Percentiles rank a stretch among this genome's conserved stretches.
These are phyloP conservation scores for Claviceps digitariae DNA, from an alignment of 2,329 filamentous ascomycete species.

Conservation along the genomic window DNA sequence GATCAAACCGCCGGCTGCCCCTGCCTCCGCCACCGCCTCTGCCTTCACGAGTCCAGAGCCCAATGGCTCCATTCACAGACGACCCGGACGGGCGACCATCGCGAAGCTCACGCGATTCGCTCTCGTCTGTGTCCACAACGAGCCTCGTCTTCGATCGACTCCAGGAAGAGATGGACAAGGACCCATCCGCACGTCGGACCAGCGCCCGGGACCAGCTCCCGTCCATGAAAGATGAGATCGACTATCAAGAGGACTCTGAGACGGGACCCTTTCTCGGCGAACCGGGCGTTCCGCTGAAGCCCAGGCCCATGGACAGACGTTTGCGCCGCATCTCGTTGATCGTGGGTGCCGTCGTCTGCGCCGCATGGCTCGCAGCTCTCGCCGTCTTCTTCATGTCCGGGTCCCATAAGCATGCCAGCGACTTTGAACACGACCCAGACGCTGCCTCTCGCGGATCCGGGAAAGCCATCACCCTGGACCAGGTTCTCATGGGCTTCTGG, in stretches of 20 bases:
- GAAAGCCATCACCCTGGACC: conserved; percentile 60
- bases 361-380: conserved; percentile 56
- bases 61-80: conserved; percentile 8
- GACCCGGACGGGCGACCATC: conserved; percentile 8
- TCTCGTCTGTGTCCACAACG: conserved; percentile 70
- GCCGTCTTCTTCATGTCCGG: conserved; percentile 52
- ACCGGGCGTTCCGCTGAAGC: conserved; percentile 21
- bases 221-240: conserved; percentile 19
- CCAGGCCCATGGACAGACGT: conserved; percentile 50
- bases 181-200: conserved; percentile 9
- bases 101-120: conserved; percentile 39
- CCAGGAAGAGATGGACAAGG: conserved; percentile 37
- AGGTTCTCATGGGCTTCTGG: conserved; percentile 56
- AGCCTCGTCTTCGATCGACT: conserved; percentile 72
- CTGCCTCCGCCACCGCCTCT: background rate
- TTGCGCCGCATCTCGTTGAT: conserved; percentile 51
- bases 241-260: conserved; percentile 28
- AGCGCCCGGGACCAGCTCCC: conserved; percentile 11
- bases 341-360: conserved; percentile 43
- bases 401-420: conserved; percentile 50
- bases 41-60: background rate
- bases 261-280: conserved; percentile 38
- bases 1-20: background rate
- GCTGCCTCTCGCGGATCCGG: conserved; percentile 51
- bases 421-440: conserved; percentile 52